Base-by-base conservation (phyloP, 2,329 filamentous ascomycete species). In the Verticillium nubilum region DNA sequence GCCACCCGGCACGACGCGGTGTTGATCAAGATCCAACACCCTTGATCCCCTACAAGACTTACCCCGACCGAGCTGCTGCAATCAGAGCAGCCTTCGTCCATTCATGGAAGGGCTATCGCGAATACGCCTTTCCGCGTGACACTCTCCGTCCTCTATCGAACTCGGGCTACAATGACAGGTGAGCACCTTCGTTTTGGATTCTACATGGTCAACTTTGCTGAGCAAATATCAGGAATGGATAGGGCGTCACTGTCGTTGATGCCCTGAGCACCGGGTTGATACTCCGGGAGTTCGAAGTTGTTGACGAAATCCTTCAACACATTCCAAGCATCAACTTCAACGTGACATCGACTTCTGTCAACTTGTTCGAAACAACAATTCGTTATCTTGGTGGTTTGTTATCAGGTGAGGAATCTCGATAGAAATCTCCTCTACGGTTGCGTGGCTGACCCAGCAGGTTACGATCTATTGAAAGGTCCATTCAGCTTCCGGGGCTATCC, bases 301-400 rank as follows among this genome's bases (percentile, higher is more conserved):
- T 95, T 15, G 76, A 86, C 50, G 78, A 86, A 58, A 92, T 96
- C 63, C 73, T 96, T 23, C 78, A 88, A 5, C 87, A 87, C 69
- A 83, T 96, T 53, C 81, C 85, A 0, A 83, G 74, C 0, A 88
- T 96, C 67, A 79, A 96, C 72, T 96, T 91, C 68, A 81, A 81
- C 50, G 76, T 79, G 12, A 90, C 88, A 1, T 67, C 78, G 2
- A 73, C 78, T 1, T 73, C 78, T 10, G 86, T 96, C 55, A 94
- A 89, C 37, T 74, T 97, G 7, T 97, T 97, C 67, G 92, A 97
- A 74, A 96, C 91, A 0, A 97, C 91, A 0, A 96, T 97, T 68
- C 87, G 92, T 28, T 96, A 96, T 67, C 76, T 97, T 1, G 92
- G 85, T 10, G 92, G 92, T 17, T 80, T 97, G 67, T 70, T 97